Base-by-base conservation (phyloP, 345 rosid genomes). In the Euphorbia tirucalli region DNA sequence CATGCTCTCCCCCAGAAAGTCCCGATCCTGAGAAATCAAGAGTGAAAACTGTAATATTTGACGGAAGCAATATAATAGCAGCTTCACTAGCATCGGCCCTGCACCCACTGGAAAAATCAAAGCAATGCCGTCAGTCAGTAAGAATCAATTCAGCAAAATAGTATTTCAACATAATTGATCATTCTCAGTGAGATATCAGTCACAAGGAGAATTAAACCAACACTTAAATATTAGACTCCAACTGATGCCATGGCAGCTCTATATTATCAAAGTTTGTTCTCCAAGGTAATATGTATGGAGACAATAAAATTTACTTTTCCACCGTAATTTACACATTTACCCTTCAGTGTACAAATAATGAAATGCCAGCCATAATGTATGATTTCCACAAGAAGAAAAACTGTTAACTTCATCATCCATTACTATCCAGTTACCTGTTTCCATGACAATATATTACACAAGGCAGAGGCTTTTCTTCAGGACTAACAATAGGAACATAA, bases 361-460 rank as follows among this genome's bases (percentile, higher is more conserved):
- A n/a, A n/a, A n/a, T n/a, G n/a, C n/a, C n/a, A n/a, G n/a, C n/a
- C n/a, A n/a, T n/a, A n/a, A n/a, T n/a, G n/a, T n/a, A n/a, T n/a
- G n/a, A n/a, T n/a, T n/a, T n/a, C n/a, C n/a, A n/a, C n/a, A n/a
- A n/a, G n/a, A n/a, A n/a, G n/a, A n/a, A n/a, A n/a, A n/a, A n/a
- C n/a, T n/a, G n/a, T n/a, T n/a, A n/a, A 65, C 32, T 58, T 41
- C 59, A 41, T 49, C 25, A 64, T 25, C 49, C 67, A 48, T 9
- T 6, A 59, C 63, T 50, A 25, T 30, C n/a, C 24, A 46, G 49
- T 37, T 65, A 78, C 97, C 99, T 92, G 83, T 95, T 95, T 58
- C 99, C 99, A 77, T 92, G 99, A 79, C 98, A 95, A 81, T 95
- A 95, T 73, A 95, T 86, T 48, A 95, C 98, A 81, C 97, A 95